Base-by-base conservation (phyloP, 2,329 filamentous ascomycete genomes). In the Neofusicoccum ribis region DNA sequence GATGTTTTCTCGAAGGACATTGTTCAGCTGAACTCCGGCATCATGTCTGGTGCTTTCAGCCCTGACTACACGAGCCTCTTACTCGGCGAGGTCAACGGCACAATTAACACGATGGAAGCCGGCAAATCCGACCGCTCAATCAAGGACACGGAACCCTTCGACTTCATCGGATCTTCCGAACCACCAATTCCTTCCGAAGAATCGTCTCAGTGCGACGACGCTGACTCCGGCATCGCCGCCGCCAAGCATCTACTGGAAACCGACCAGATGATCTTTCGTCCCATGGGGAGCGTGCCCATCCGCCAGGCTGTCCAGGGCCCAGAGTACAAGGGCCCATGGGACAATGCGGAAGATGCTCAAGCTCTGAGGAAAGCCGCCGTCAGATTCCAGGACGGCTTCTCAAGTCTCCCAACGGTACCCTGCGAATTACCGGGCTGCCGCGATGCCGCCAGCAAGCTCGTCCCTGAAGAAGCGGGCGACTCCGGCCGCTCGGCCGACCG, bases 1-100 rank as follows among this genome's bases (percentile, higher is more conserved):
- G 81, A 88, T 72, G 80, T 79, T 0, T 79, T 83, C 39, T 73
- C 87, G 23, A 76, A 80, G n/a, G 81, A 88, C 66, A 73, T 85
- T 1, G 78, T 80, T 1, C 77, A 73, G 0, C 74, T 85, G 9
- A 70, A 80, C 4, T 83, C 84, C 3, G 86, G 84, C 1, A 80
- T 89, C 51, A 86, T 87, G 81, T 83, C 82, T 12, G 86, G 85
- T 1, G 77, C 82, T 0, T 87, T 88, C 65, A 87, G 82, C 44
- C 77, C 80, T 0, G 86, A 89, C 69, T 79, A 80, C 43, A 81
- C 82, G 4, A 82, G 84, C 37, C 77, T 89, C 3, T 72, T 89
- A 1, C 69, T 89, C 14, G 87, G 86, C 2, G 86, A 87, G 71
- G 83, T 84, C 17, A 80, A 82, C 27, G 85, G 85, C 1, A 81